phyloP scores from a whole-genome alignment of 2,329 filamentous ascomycete genomes.

The Exserohilum rostratum region DNA sequence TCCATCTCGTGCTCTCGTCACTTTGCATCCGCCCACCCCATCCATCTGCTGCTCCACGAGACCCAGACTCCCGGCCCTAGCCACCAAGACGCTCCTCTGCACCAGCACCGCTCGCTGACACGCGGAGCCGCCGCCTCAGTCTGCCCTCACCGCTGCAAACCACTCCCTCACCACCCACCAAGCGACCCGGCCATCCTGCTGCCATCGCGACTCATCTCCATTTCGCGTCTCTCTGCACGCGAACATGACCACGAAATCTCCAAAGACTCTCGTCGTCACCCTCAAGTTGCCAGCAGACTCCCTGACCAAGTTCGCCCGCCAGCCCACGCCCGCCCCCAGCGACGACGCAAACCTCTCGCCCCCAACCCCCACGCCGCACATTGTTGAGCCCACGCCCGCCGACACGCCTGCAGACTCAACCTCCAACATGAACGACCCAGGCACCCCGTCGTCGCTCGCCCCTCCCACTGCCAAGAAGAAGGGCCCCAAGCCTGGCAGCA shows the following conservation, averaged over 20 bases:
- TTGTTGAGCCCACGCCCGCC: constrained; percentile 45
- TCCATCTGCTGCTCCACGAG: constrained; percentile 6
- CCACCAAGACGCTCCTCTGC: constrained; percentile 6
- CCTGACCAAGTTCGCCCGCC: constrained; percentile 40
- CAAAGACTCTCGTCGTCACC: constrained; percentile 42
- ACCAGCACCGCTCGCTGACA: constrained; percentile 13
- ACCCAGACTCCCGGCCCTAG: constrained; percentile 3
- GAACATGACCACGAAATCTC: constrained; percentile 44
- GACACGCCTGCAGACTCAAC: constrained; percentile 53
- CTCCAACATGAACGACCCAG: constrained; percentile 34
- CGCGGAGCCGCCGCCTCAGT: constrained; percentile 11
- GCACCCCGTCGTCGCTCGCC: constrained; percentile 50
- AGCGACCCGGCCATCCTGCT: constrained; percentile 6
- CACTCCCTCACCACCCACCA: constrained; percentile 14
- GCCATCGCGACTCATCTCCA: constrained; percentile 28
- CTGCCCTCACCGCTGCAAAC: constrained; percentile 11
- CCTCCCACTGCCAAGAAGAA: constrained; percentile 71
- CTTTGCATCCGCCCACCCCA: constrained; percentile 5
- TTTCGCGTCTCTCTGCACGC: constrained; percentile 25
- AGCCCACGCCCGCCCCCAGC: constrained; percentile 29
- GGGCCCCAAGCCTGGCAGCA: constrained; percentile 69
- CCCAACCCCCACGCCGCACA: constrained; percentile 42
- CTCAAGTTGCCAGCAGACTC: constrained; percentile 41
- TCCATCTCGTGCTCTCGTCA: background rate
- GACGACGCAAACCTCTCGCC: constrained; percentile 48